These are phyloP conservation scores for Drosera spatulata DNA, from an alignment of 179 eudicot species.

Conservation along the genomic window DNA sequence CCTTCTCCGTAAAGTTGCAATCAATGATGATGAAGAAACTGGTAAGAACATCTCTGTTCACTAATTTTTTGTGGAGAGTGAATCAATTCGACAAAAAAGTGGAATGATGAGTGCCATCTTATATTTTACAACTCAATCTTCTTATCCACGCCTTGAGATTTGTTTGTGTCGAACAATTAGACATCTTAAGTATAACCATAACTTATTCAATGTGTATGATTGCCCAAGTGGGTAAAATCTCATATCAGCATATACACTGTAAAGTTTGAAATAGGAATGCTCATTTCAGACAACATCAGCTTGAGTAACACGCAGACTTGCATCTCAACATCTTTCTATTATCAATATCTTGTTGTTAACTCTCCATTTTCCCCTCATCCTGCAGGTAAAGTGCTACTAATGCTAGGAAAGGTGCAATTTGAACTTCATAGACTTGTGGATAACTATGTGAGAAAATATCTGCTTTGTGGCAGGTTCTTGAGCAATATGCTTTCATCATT, in stretches of 20 bases:
- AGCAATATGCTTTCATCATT: not conserved
- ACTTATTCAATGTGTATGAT: too few relatives aligned
- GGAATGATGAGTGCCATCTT: not conserved
- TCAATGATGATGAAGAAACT: conserved; percentile 87
- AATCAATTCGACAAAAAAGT: not conserved
- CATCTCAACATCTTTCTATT: not conserved
- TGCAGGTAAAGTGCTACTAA: conserved; percentile 73
- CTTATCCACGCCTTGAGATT: not conserved
- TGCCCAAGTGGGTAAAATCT: too few relatives aligned
- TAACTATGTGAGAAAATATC: conserved; percentile 53
- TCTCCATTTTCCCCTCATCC: not conserved
- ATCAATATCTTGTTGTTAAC: not conserved
- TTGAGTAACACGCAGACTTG: not conserved
- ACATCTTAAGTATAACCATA: too few relatives aligned
- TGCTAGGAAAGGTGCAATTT: conserved; percentile 83
- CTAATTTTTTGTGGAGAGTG: not conserved
- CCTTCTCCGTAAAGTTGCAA: conserved; percentile 85
- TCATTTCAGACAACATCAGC: not conserved
- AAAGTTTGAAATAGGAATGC: too few relatives aligned
- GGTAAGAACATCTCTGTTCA: conserved; percentile 31
- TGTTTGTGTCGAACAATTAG: not conserved
- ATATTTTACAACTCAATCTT: not conserved
- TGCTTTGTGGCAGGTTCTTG: not conserved
- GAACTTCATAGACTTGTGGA: conserved; percentile 83
- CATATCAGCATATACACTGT: too few relatives aligned